Base-by-base conservation (phyloP, 75 land plant species). In the Pseudotsuga menziesii region DNA sequence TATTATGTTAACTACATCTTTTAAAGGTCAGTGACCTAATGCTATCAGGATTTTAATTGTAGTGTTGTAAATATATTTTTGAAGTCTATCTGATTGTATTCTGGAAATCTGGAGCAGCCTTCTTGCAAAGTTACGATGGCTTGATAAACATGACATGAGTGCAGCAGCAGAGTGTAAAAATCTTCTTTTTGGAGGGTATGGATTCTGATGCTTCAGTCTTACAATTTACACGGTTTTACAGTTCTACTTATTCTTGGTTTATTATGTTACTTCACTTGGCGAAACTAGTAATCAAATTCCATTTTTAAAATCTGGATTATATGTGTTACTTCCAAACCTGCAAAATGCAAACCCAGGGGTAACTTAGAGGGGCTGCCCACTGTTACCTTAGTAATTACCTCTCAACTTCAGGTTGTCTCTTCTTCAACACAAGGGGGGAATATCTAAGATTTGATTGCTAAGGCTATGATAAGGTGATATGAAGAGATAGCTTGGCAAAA, bases 81-180 rank as follows among this genome's bases (percentile, higher is more conserved):
- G 60, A 73, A 39, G 16, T 73, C 52, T 73, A 9, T 41, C 74
- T 73, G 52, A 22, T 73, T 52, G 2, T 52, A 0, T 39, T 73
- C 23, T 62, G 66, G 66, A 14, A 62, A n/a, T n/a, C n/a, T 27
- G 22, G n/a, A 41, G 14, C 77, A 83, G 86, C 58, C 32, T 84
- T 56, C 75, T 84, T 23, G 85, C 80, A 25, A 84, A 84, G 80
- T 85, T 84, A 56, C 79, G 86, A 58, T 84, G 86, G 86, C 74
- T 84, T 20, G 86, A 84, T 79, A 84, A 84, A 80, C 72, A 84
- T 69, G 57, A 72, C 41, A 57, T 63, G 27, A 58, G 23, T 25
- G 57, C 80, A 22, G 85, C 80, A 61, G 56, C 32, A 41, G 35
- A 57, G 56, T 76, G 85, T 60, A 78, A 82, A 26, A 63, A 57